These are phyloP conservation scores for Ascochyta rabiei DNA, from an alignment of 2,329 filamentous ascomycete species.

Conservation along the genomic window DNA sequence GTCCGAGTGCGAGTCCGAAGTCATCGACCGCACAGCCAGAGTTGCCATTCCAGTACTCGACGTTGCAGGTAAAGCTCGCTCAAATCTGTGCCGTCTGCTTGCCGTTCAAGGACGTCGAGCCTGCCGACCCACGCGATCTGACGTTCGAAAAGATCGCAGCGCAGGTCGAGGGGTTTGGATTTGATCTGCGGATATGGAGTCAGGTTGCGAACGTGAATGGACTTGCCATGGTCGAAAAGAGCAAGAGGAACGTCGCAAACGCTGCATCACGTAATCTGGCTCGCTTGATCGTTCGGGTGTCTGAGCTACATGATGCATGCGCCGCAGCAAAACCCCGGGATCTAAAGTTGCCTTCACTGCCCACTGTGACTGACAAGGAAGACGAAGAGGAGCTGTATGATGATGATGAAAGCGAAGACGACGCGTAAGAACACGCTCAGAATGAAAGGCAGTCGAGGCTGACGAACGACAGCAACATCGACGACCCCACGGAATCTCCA, in stretches of 20 bases:
- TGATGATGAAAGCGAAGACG: conserved; percentile 8
- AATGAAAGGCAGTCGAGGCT: background rate
- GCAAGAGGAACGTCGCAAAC: conserved; percentile 21
- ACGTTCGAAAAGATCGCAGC: conserved; percentile 35
- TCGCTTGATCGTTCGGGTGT: conserved; percentile 19
- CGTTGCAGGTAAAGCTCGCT: conserved; percentile 24
- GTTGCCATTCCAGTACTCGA: conserved; percentile 26
- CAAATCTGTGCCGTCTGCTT: conserved; percentile 23
- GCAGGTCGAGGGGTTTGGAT: conserved; percentile 26
- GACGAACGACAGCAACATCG: conserved; percentile 9
- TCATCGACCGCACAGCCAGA: conserved; percentile 24
- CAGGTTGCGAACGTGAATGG: conserved; percentile 25
- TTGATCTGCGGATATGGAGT: conserved; percentile 34
- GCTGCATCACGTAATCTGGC: conserved; percentile 23
- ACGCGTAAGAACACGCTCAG: background rate
- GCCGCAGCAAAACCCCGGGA: conserved; percentile 27
- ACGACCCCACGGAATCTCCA: conserved; percentile 25
- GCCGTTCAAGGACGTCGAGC: conserved; percentile 27
- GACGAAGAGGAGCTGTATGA: conserved; percentile 14
- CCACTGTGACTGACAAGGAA: conserved; percentile 16
- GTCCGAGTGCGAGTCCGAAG: conserved; percentile 25
- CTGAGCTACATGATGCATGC: conserved; percentile 22
- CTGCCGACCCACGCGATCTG: conserved; percentile 29
- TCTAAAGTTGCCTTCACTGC: conserved; percentile 23
- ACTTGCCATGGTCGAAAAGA: conserved; percentile 22